Evolutionary conservation across 2,329 filamentous ascomycete species (phyloP).

Genomic region (Neocatenulostroma microsporum): DNA sequence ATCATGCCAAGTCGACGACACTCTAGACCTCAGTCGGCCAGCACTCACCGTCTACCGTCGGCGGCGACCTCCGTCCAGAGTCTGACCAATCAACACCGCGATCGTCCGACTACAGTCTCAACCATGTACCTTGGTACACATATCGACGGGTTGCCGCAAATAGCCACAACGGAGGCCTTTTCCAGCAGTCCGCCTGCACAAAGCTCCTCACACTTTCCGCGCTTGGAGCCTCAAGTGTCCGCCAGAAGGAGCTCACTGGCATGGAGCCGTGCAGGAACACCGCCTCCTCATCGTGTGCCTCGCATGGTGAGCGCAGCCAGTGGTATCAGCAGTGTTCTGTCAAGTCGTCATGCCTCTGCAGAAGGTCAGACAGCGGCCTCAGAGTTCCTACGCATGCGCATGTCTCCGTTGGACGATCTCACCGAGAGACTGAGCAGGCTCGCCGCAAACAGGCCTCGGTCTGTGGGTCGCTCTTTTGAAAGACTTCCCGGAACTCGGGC

Average conservation of each 20-base stretch:
- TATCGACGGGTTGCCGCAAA: no score
- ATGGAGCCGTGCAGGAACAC: slow-evolving; percentile 7
- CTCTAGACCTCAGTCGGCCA: no score
- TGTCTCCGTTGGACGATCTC: slow-evolving; percentile 28
- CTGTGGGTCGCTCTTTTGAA: slow-evolving; percentile 20
- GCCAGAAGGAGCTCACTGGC: slow-evolving; percentile 16
- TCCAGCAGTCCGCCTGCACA: no score
- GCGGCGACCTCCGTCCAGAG: no score
- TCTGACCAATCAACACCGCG: no score
- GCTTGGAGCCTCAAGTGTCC: slow-evolving; percentile 2
- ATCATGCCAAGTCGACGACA: slow-evolving; percentile 12
- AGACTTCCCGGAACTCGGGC: slow-evolving; percentile 8
- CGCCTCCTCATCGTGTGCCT: neutral
- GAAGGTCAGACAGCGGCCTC: slow-evolving; percentile 10
- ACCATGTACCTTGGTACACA: no score
- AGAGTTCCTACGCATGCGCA: slow-evolving; percentile 16
- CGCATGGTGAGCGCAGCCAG: slow-evolving; percentile 16
- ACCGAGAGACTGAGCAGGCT: slow-evolving; percentile 24
- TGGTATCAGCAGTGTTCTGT: slow-evolving; percentile 4
- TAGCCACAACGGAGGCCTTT: no score
- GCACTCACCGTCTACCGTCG: no score
- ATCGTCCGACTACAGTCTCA: no score
- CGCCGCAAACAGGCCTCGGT: slow-evolving; percentile 16
- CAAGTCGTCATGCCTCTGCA: slow-evolving; percentile 4
- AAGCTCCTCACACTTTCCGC: no score